phyloP scores from a whole-genome alignment of 2,329 filamentous ascomycete species.

The Xylariaceae sp. region DNA sequence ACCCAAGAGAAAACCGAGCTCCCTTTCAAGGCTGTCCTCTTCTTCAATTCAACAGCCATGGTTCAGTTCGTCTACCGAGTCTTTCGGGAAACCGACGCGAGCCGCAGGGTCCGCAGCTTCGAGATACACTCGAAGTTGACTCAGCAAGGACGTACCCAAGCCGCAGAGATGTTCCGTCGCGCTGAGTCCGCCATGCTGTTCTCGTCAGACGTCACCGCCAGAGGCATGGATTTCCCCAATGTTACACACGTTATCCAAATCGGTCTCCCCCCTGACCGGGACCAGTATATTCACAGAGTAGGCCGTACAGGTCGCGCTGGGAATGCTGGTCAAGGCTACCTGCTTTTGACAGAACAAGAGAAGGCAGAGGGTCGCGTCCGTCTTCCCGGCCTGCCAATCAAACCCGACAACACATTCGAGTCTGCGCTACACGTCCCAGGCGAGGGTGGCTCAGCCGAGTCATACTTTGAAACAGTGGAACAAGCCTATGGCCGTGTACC shows the following conservation, averaged over 20 bases:
- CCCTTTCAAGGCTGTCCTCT: constrained; percentile 95
- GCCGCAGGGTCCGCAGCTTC: constrained; percentile 38
- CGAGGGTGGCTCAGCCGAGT: constrained; percentile 40
- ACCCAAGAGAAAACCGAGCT: constrained; percentile 47
- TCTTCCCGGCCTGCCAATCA: constrained; percentile 60
- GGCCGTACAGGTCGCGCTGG: constrained; percentile 75
- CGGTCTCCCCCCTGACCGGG: constrained; percentile 60
- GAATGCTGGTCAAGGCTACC: constrained; percentile 69
- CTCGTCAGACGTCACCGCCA: constrained; percentile 76
- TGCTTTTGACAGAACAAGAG: constrained; percentile 60
- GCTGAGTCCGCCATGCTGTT: constrained; percentile 64
- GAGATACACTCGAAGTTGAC: constrained; percentile 78
- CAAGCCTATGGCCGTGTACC: constrained; percentile 44
- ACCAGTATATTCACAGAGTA: constrained; percentile 74
- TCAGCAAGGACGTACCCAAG: constrained; percentile 66
- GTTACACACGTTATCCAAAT: constrained; percentile 79
- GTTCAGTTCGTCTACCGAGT: constrained; percentile 63
- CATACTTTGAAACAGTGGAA: constrained; percentile 43
- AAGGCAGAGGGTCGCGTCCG: constrained; percentile 44
- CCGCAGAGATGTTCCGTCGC: constrained; percentile 69
- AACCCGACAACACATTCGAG: constrained; percentile 51
- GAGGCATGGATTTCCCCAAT: constrained; percentile 80
- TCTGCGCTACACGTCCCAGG: constrained; percentile 53
- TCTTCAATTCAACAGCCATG: constrained; percentile 76
- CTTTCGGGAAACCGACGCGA: constrained; percentile 47